These are phyloP conservation scores for Neurospora sp. DNA, from an alignment of 495 filamentous ascomycete species.

Conservation along the genomic window DNA sequence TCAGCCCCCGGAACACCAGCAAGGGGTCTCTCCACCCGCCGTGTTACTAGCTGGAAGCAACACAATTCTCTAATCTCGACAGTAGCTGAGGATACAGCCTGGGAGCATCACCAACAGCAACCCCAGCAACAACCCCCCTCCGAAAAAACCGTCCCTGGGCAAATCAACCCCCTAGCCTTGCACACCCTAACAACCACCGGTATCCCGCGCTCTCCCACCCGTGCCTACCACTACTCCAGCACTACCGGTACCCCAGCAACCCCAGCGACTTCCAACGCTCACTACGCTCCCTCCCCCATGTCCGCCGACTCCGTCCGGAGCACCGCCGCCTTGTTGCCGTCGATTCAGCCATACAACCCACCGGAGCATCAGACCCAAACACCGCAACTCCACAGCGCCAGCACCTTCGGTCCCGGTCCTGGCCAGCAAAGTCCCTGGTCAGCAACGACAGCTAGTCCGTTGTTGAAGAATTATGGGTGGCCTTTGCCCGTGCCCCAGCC, in stretches of 20 bases:
- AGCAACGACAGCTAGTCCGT: slow-evolving; percentile 23
- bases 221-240: slow-evolving; percentile 7
- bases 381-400: slow-evolving; percentile 7
- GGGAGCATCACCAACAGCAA: slow-evolving; percentile 4
- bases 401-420: slow-evolving; percentile 1
- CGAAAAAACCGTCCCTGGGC: too few species aligned
- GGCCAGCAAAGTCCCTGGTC: slow-evolving; percentile 19
- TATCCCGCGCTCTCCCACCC: slow-evolving; percentile 7
- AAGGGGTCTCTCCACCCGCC: neutral
- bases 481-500: slow-evolving; percentile 11
- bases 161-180: neutral
- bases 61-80: slow-evolving; percentile 7
- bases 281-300: slow-evolving; percentile 22
- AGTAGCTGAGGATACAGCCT: slow-evolving; percentile 1
- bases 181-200: slow-evolving; percentile 14
- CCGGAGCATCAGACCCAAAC: slow-evolving; percentile 20
- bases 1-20: neutral
- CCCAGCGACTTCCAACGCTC: slow-evolving; percentile 17
- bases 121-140: neutral
- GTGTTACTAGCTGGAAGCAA: slow-evolving; percentile 14
- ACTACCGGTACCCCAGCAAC: neutral
- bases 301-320: slow-evolving; percentile 23
- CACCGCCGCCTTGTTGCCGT: slow-evolving; percentile 26
- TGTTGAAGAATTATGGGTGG: slow-evolving; percentile 19
- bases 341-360: slow-evolving; percentile 28